phyloP scores from a whole-genome alignment of 495 filamentous ascomycete genomes.

The Ascobolus immersus region DNA sequence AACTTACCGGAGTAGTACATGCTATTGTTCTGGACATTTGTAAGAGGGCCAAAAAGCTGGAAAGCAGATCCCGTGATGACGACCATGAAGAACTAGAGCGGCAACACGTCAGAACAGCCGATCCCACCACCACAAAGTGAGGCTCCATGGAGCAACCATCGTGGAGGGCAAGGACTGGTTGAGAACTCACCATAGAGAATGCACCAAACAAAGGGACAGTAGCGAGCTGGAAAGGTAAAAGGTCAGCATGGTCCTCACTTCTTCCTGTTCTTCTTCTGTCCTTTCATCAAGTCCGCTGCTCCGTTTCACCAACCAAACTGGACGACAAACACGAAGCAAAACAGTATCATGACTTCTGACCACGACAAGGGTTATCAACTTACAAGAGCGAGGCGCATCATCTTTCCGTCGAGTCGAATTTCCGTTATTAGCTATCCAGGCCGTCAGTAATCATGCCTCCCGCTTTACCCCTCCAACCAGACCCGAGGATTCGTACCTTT shows the following conservation, averaged over 20 bases:
- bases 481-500: no score
- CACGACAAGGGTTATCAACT: neutral
- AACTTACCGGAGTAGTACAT: slow-evolving; percentile 35
- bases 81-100: slow-evolving; percentile 33
- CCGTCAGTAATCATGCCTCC: no score
- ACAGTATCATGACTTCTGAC: neutral
- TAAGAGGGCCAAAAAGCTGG: slow-evolving; percentile 34
- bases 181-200: no score
- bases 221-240: no score
- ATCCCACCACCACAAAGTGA: neutral
- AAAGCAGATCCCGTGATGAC: slow-evolving; percentile 28
- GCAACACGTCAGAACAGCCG: neutral
- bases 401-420: no score
- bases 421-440: no score
- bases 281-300: neutral
- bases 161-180: neutral
- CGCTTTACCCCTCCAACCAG: no score
- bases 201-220: no score
- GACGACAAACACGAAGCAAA: neutral
- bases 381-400: slow-evolving; percentile 5
- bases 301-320: neutral
- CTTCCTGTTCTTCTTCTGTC: no score
- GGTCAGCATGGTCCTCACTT: no score
- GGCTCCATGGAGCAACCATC: neutral
- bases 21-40: slow-evolving; percentile 28